Conservation (phyloP, 768 basidiomycete species). For the Collybiopsis luxurians region DNA sequence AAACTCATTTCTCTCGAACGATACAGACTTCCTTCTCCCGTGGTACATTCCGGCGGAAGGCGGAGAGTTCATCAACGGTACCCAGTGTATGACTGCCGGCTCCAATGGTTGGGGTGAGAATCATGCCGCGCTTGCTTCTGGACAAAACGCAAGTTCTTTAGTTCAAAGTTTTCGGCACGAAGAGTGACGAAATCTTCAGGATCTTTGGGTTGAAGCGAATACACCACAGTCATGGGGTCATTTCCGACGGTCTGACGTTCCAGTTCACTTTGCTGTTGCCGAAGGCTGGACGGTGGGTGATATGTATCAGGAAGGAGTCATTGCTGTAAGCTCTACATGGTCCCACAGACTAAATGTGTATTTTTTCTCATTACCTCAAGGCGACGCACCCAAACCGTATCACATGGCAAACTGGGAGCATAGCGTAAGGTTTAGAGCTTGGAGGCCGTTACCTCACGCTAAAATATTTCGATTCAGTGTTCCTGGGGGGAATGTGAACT, state of each 20-base stretch:
- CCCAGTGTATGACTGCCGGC: conserved; percentile 7
- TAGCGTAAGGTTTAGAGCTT: not conserved
- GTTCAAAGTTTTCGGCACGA: no score
- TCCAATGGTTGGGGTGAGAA: conserved; percentile 7
- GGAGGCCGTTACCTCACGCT: not conserved
- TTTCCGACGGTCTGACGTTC: conserved; percentile 5
- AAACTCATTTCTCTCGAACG: conserved; percentile 4
- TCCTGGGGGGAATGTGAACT: conserved; percentile 8
- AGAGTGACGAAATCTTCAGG: not conserved
- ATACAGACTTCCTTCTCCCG: conserved; percentile 7
- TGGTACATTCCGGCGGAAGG: conserved; percentile 5
- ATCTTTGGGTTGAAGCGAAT: conserved; percentile 8
- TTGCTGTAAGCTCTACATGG: not conserved
- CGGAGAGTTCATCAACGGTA: conserved; percentile 7
- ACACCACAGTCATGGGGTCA: conserved; percentile 5
- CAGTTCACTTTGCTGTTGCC: conserved; percentile 8
- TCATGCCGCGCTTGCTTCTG: conserved; percentile 8
- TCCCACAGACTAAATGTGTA: not conserved
- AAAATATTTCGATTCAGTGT: not conserved
- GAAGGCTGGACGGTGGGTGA: conserved; percentile 10
- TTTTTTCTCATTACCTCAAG: no score
- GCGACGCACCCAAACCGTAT: conserved; percentile 5
- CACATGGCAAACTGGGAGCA: conserved; percentile 6
- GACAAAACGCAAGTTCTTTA: conserved; percentile 2
- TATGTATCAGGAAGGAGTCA: conserved; percentile 10